Base-by-base conservation (phyloP, 495 filamentous ascomycete species). In the Aspergillus affinis region DNA sequence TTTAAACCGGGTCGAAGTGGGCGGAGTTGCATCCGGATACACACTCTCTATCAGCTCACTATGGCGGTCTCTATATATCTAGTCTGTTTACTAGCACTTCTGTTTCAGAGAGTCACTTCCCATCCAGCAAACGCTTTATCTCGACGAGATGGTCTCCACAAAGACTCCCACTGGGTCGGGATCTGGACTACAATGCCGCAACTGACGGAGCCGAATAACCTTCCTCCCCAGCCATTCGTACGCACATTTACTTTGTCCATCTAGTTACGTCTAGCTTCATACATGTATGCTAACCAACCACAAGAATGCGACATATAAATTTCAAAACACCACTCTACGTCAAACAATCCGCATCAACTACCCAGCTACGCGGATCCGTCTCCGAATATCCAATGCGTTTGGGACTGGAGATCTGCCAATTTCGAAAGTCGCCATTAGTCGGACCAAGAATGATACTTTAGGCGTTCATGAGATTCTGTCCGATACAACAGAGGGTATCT, bases 171-270 rank as follows among this genome's bases (percentile, higher is more conserved):
- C 59, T 90, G 87, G 87, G 83, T 88, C 8, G 78, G 79, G 58
- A 84, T 84, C 2, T 89, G 86, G 86, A 81, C 83, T 0, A 75
- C 84, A 8, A 89, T 88, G 86, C 85, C 86, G 3, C 86, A 89
- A 70, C 67, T 86, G 17, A 83, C 84, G 6, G 86, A 90, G 62
- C 78, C 76, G 27, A 77, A 69, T 56, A 88, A 88, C 64, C 76
- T 89, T 53, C 86, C 86, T 12, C 80, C 81, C 0, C 63, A 76
- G 2, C 84, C 84, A 36, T 89, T 83, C 65, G 85, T 88, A 76
- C 36, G 82, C 23, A 26, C 23, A 26, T 26, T 4, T 4, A 26
- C 23, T 26, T 26, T 26, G 4, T 4, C 23, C 23, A 26, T 26
- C 4, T 26, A 26, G 23, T n/a, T n/a, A n/a, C n/a, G n/a, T n/a